Base-by-base conservation (phyloP, 257 asterid species). In the Petunia axillaris region DNA sequence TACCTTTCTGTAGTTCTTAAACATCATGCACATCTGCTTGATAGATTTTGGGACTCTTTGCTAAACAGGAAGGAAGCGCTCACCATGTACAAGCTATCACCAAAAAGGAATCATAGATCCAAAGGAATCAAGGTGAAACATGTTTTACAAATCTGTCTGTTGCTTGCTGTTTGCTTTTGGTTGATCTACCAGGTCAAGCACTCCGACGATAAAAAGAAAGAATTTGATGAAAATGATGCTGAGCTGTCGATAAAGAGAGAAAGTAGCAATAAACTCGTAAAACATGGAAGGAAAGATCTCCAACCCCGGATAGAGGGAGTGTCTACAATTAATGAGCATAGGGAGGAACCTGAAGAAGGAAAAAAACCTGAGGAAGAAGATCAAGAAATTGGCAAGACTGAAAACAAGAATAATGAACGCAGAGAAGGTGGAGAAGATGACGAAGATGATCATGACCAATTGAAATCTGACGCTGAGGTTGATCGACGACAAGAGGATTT, bases 111-210 rank as follows among this genome's bases (percentile, higher is more conserved):
- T 87, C 94, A 84, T 81, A 90, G 97, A 81, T 92, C 94, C 68
- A 94, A 86, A 85, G 89, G 97, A 81, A 43, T 91, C 83, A 92
- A 79, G 88, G 83, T 83, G 48, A 92, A 88, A 84, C 91, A 92
- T 81, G 86, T 86, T 48, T 81, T 94, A 81, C 97, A 94, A 80
- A 78, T 90, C 70, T 91, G 96, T 86, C 86, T 94, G 88, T 87
- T 96, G 85, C 86, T 94, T 62, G 97, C 93, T 78, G 89, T 94
- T 79, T 94, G 96, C 89, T 90, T 91, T 85, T 96, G 99, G 99
- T 83, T 96, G 86, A 73, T 96, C 83, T 96, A 91, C 96, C 98
- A 92, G 90, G 89, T 94, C 84, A 93, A 93, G 78, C 98, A 81
- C 86, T 94, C 98, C 77, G 95, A 89, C 79, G 91, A 91, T 81